phyloP scores from a whole-genome alignment of 192 early-diverging fungal species.

The Coemansia sp. region DNA sequence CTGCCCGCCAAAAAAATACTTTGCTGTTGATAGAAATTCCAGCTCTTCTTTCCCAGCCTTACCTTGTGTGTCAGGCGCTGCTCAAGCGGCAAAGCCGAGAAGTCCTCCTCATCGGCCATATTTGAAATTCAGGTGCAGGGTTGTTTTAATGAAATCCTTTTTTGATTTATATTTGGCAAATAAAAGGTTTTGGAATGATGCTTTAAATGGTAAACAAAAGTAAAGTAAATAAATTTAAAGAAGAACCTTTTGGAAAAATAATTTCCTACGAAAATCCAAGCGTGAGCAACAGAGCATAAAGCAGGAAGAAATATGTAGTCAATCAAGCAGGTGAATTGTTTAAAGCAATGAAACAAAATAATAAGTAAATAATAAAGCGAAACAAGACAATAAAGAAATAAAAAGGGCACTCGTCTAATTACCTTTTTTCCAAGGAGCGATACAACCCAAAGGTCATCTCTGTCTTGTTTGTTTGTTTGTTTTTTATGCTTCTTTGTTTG shows the following conservation, averaged over 20 bases:
- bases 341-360: not conserved
- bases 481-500: not conserved
- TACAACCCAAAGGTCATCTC: no score
- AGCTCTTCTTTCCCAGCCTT: conserved; percentile 1
- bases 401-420: no score
- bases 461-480: conserved; percentile 2
- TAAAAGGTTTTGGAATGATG: not conserved
- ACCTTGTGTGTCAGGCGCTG: conserved; percentile 85
- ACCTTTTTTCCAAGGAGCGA: no score
- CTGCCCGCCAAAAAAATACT: not conserved
- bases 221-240: no score
- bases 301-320: not conserved
- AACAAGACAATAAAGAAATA: not conserved
- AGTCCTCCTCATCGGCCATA: conserved; percentile 72
- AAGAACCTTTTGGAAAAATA: no score
- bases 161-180: not conserved
- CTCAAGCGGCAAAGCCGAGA: conserved; percentile 66
- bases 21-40: no score
- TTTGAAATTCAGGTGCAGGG: not conserved
- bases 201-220: not conserved
- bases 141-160: not conserved
- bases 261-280: not conserved
- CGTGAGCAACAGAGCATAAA: no score
- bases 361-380: not conserved
- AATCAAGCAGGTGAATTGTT: not conserved